A percentile compares a stretch with the other conserved stretches of the same genome.
Conservation (phyloP, 768 basidiomycete species). For the Rhodotorula graminis region DNA sequence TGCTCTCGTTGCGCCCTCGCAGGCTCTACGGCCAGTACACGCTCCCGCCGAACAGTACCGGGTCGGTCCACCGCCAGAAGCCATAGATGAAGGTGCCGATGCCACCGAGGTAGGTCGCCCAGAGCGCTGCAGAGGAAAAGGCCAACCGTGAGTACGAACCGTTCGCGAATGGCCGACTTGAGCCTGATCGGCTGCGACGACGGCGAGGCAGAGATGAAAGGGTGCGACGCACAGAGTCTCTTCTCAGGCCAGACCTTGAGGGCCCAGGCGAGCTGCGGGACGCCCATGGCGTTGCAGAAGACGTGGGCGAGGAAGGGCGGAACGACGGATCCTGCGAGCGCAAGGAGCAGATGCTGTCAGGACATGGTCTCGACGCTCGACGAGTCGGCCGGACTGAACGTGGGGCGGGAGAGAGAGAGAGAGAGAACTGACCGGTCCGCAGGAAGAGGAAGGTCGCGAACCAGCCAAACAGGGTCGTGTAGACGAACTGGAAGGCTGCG, state of each 20-base stretch:
- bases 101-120: conserved; percentile 58
- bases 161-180: too few relatives aligned
- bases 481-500: conserved; percentile 76
- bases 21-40: conserved; percentile 21
- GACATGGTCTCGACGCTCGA: too few relatives aligned
- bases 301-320: conserved; percentile 74
- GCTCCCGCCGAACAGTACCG: conserved; percentile 30
- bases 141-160: neutral
- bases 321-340: conserved; percentile 56
- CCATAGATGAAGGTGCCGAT: conserved; percentile 57
- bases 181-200: neutral
- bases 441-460: conserved; percentile 51
- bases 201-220: neutral
- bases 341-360: too few relatives aligned
- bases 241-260: conserved; percentile 55
- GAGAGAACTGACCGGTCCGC: neutral
- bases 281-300: conserved; percentile 91
- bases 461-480: conserved; percentile 90
- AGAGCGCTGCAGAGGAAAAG: conserved; percentile 52
- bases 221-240: conserved; percentile 43
- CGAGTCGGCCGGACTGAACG: too few relatives aligned
- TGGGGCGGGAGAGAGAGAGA: neutral
- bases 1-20: neutral
- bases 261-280: conserved; percentile 66
- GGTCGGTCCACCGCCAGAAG: conserved; percentile 57